Evolutionary conservation across 2,329 filamentous ascomycete genomes (phyloP).

Genomic region (Cladorrhinum sp.): DNA sequence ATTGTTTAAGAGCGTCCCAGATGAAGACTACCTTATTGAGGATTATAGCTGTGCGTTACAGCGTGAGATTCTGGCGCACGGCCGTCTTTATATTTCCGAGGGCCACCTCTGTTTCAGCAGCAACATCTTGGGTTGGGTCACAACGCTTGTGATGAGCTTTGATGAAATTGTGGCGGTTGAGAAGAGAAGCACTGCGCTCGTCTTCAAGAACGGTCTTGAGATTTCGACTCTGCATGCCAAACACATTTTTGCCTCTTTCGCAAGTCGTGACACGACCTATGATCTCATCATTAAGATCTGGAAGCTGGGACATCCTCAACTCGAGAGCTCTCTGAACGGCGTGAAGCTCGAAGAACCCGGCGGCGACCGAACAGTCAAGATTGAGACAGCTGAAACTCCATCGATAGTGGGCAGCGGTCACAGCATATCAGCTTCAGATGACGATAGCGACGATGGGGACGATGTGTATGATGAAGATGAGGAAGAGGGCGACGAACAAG

Average conservation of each 20-base stretch:
- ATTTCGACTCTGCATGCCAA: slow-evolving; percentile 94
- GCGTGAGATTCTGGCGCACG: slow-evolving; percentile 90
- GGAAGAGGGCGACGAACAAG: slow-evolving; percentile 61
- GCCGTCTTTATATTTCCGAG: slow-evolving; percentile 92
- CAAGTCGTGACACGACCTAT: slow-evolving; percentile 92
- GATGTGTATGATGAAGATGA: slow-evolving; percentile 79
- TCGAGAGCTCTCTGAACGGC: slow-evolving; percentile 89
- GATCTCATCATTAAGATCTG: slow-evolving; percentile 97
- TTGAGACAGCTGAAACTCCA: slow-evolving; percentile 49
- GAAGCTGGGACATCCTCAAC: slow-evolving; percentile 90
- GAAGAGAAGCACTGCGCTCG: slow-evolving; percentile 89
- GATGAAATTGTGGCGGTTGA: slow-evolving; percentile 97
- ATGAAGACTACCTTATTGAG: slow-evolving; percentile 96
- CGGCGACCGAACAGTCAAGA: slow-evolving; percentile 88
- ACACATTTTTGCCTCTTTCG: slow-evolving; percentile 92
- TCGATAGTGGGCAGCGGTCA: slow-evolving; percentile 40
- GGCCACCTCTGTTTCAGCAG: slow-evolving; percentile 98
- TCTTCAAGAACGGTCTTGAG: slow-evolving; percentile 97
- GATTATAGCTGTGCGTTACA: slow-evolving; percentile 97
- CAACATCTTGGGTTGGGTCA: slow-evolving; percentile 98
- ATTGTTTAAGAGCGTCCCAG: slow-evolving; percentile 92
- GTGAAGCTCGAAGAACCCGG: slow-evolving; percentile 76
- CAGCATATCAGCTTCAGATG: slow-evolving; percentile 57
- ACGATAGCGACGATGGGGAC: slow-evolving; percentile 67
- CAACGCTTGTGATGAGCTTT: slow-evolving; percentile 95